Percentiles rank a stretch among this genome's conserved stretches.
Conservation (phyloP, 768 basidiomycete genomes). For the Boletus tomentosulus region DNA sequence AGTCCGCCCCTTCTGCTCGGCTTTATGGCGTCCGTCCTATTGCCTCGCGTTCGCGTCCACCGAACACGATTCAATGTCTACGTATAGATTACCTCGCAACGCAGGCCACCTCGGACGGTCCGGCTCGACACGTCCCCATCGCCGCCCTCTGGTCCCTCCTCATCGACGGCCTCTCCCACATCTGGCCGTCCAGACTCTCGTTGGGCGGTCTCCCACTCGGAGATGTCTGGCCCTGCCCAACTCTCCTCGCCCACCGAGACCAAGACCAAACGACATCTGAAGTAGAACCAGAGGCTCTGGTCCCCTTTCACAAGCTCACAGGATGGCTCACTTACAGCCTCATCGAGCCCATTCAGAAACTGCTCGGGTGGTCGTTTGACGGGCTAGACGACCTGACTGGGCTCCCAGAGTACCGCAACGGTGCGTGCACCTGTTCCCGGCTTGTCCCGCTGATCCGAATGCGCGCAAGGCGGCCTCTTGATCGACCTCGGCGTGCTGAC, state of each 20-base stretch:
- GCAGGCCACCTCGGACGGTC: slow-evolving; percentile 43
- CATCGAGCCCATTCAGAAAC: slow-evolving; percentile 74
- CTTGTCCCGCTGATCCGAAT: not conserved
- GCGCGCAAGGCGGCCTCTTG: slow-evolving; percentile 69
- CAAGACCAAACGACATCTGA: not conserved
- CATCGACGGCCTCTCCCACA: slow-evolving; percentile 75
- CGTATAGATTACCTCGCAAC: slow-evolving; percentile 62
- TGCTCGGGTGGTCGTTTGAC: slow-evolving; percentile 77
- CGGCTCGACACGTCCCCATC: slow-evolving; percentile 56
- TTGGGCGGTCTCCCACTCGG: slow-evolving; percentile 73
- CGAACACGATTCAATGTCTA: not conserved
- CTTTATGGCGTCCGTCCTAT: not conserved
- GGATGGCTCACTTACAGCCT: slow-evolving; percentile 93
- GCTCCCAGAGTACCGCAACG: slow-evolving; percentile 93
- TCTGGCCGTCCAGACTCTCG: slow-evolving; percentile 80
- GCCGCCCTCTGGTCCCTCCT: slow-evolving; percentile 77
- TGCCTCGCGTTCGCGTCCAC: not conserved
- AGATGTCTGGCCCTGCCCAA: slow-evolving; percentile 89
- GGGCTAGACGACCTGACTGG: slow-evolving; percentile 86
- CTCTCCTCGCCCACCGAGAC: slow-evolving; percentile 35
- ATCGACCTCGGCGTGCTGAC: slow-evolving; percentile 78
- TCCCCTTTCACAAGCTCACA: slow-evolving; percentile 95
- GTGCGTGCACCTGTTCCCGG: slow-evolving; percentile 22
- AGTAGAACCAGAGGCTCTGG: slow-evolving; percentile 52
- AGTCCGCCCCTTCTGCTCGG: not conserved